A percentile compares a stretch with the other conserved stretches of the same genome.
These are phyloP conservation scores for Talaromyces piceae DNA, from an alignment of 2,329 filamentous ascomycete species.

Conservation along the genomic window DNA sequence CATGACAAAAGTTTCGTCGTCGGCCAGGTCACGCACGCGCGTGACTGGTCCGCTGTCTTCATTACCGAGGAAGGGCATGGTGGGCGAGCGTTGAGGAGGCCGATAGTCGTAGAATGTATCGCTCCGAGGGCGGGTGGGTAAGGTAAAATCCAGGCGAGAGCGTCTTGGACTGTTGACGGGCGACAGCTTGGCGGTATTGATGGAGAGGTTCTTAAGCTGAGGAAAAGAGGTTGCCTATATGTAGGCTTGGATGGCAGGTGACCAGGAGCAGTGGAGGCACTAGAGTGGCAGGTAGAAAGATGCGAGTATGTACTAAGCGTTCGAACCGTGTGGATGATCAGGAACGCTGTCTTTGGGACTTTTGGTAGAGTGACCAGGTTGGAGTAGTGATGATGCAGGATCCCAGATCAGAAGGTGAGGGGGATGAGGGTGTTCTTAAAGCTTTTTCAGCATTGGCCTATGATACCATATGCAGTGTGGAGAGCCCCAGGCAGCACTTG, in stretches of 20 bases:
- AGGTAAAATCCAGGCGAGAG: constrained; percentile 5
- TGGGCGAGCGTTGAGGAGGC: constrained; percentile 8
- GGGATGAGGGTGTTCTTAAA: constrained; percentile 2
- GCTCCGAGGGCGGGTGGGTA: constrained; percentile 5
- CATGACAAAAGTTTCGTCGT: constrained; percentile 31
- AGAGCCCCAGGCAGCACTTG: background rate
- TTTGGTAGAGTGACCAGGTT: constrained; percentile 3
- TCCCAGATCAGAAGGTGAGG: constrained; percentile 4
- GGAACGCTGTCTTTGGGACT: background rate
- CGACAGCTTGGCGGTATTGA: constrained; percentile 11
- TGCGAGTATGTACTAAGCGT: no score
- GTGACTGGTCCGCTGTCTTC: constrained; percentile 6
- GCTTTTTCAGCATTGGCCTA: background rate
- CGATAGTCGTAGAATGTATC: constrained; percentile 11
- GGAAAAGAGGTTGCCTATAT: background rate
- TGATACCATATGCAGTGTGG: background rate
- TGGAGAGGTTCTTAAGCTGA: background rate
- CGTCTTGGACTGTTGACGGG: constrained; percentile 7
- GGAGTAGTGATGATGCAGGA: background rate
- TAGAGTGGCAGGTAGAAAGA: no score
- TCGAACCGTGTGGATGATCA: background rate
- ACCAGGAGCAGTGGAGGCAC: background rate
- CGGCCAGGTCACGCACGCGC: constrained; percentile 13
- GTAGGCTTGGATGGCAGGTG: background rate
- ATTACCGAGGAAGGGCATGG: constrained; percentile 13